Base-by-base conservation (phyloP, 257 asterid species). In the Linderniella brevidens region DNA sequence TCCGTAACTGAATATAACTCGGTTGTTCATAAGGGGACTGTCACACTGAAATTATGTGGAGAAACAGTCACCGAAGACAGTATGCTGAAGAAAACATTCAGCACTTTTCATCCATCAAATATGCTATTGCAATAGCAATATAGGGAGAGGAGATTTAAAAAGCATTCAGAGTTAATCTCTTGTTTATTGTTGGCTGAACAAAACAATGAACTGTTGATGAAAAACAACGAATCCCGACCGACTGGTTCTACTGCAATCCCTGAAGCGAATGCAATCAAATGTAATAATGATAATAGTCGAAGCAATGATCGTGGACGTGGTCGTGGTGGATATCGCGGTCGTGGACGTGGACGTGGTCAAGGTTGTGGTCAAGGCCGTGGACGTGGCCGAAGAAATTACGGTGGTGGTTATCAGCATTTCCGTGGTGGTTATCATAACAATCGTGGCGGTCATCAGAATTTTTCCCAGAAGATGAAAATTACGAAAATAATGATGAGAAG, bases 251-350 rank as follows among this genome's bases (percentile, higher is more conserved):
- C 16, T 12, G 1, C 45, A 10, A 4, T 40, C 16, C 45, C 3
- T 40, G 16, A 40, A 40, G n/a, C 14, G 16, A 40, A 11, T 2
- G 45, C 16, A 14, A 40, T 14, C 45, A 14, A 4, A 14, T 5
- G 9, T 40, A 14, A 40, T 25, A 25, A 25, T 25, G 32, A 25
- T 25, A 25, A 25, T n/a, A n/a, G n/a, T n/a, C 32, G 6, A 25
- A 25, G 32, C 32, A 25, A 25, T 25, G 32, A 13, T 40, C 44
- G 44, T 40, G 45, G 45, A 40, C 16, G 45, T 40, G 45, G 45
- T 12, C 45, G 45, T 1, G n/a, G 16, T 40, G 45, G 16, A 40
- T 40, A 40, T 25, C 32, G 32, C 6, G 32, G 32, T 25, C 32
- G 6, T 25, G 32, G 32, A 25, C 32, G 32, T 25, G 32, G 32